Evolutionary conservation across 1,139 yeast species (phyloP), one percentile per base, ranked within the genome.

Genomic region (Pichia cactophila): DNA sequence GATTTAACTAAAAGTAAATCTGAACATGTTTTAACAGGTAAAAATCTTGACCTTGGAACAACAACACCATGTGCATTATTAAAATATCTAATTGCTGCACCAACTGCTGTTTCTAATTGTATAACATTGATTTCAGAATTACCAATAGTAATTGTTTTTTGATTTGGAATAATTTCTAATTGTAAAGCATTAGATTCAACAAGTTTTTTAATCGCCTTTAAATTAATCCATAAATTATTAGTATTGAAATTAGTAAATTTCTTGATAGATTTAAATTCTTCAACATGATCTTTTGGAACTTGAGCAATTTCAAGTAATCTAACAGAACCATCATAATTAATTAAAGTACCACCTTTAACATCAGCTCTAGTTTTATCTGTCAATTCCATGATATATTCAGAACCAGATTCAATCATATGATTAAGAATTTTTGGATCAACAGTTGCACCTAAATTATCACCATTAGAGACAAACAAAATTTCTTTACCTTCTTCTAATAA

Each of bases 361-460:
- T 92, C 98, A 44, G 98, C 98, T 71, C 98, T 84, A 49, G 98
- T 92, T 76, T 92, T 92, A 72, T 92, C 96, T 52, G 98, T 94
- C 69, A 92, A 80, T 73, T 92, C 98, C 98, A 92, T 92, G 62
- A 92, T 83, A 69, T 90, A 92, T 73, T 94, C 97, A 50, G 96
- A 81, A 49, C 84, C 84, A 44, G 95, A 80, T 63, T 86, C 95
- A 57, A 88, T 71, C 96, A 92, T 90, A 74, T 92, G 97, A 68
- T 85, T 82, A 66, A 92, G 77, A 59, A 92, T 87, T 69, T 85
- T 83, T 63, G 88, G 76, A 68, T 94, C 97, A 50, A 92, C 98
- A 39, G 97, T 95, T 46, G 98, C 98, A 64, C 98, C 98, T 69
- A 92, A 78, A 72, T 92, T 92, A 69, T 92, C 98, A 73, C 97